A percentile compares a stretch with the other conserved stretches of the same genome.
Evolutionary conservation across 306 rosid species (phyloP).

Genomic region (Begonia peltatifolia): DNA sequence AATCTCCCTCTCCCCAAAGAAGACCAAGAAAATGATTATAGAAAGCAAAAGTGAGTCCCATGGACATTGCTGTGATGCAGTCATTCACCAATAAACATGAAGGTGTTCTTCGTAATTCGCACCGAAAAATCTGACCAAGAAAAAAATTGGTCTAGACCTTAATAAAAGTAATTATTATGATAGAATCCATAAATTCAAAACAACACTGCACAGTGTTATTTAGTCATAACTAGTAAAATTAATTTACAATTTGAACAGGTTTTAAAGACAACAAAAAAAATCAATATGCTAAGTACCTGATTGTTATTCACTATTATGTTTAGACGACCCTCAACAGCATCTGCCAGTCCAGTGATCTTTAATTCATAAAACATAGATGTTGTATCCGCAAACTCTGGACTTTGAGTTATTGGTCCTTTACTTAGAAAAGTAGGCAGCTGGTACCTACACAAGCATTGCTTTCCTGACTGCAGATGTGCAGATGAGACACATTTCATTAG

Average conservation of each 20-base stretch:
- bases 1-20: slow-evolving; percentile 77
- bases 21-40: slow-evolving; percentile 66
- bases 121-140: slow-evolving; percentile 62
- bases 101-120: slow-evolving; percentile 64
- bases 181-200: neutral
- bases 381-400: slow-evolving; percentile 47
- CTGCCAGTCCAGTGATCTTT: slow-evolving; percentile 68
- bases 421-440: slow-evolving; percentile 54
- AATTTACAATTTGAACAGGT: neutral
- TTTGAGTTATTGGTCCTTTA: slow-evolving; percentile 32
- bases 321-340: slow-evolving; percentile 85
- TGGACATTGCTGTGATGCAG: slow-evolving; percentile 82
- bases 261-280: neutral
- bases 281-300: slow-evolving; percentile 34
- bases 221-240: neutral
- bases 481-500: no score
- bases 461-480: slow-evolving; percentile 59
- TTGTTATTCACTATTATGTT: slow-evolving; percentile 61
- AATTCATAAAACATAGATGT: slow-evolving; percentile 37
- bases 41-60: slow-evolving; percentile 59
- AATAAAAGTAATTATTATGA: slow-evolving; percentile 3
- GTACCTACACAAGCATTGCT: slow-evolving; percentile 82
- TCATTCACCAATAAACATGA: slow-evolving; percentile 66
- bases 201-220: neutral
- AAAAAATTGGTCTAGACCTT: slow-evolving; percentile 5